phyloP scores from a whole-genome alignment of 2,329 filamentous ascomycete species.

The Ampelomyces quisqualis region DNA sequence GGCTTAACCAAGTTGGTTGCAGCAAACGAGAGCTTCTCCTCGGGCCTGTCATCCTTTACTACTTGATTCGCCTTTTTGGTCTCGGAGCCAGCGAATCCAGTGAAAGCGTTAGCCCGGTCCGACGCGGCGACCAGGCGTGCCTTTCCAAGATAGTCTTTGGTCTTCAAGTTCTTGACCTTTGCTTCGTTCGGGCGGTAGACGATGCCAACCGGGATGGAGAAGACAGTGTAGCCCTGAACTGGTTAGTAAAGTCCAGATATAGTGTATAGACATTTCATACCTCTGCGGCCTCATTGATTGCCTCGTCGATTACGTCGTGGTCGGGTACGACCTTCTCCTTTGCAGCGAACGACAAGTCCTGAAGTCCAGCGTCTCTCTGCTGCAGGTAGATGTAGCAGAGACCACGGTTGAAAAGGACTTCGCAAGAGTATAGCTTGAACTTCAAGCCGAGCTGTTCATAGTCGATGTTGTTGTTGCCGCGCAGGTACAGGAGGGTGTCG shows the following conservation, averaged over 20 bases:
- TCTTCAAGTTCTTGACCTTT: slow-evolving; percentile 97
- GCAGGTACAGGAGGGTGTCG: slow-evolving; percentile 89
- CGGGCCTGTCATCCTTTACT: slow-evolving; percentile 75
- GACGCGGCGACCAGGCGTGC: slow-evolving; percentile 89
- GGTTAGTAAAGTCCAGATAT: slow-evolving; percentile 27
- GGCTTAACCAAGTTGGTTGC: slow-evolving; percentile 92
- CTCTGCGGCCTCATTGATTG: slow-evolving; percentile 89
- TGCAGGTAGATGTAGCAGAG: slow-evolving; percentile 97
- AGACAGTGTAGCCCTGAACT: slow-evolving; percentile 87
- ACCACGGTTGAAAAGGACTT: slow-evolving; percentile 95
- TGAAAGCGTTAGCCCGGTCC: slow-evolving; percentile 77
- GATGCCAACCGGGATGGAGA: slow-evolving; percentile 94
- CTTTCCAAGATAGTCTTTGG: slow-evolving; percentile 96
- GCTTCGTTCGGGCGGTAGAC: slow-evolving; percentile 95
- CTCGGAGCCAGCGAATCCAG: slow-evolving; percentile 76
- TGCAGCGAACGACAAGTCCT: slow-evolving; percentile 84
- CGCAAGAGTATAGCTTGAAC: slow-evolving; percentile 96
- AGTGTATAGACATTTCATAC: slow-evolving; percentile 50
- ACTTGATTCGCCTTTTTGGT: slow-evolving; percentile 64
- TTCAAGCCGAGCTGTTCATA: slow-evolving; percentile 94
- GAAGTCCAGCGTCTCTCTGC: slow-evolving; percentile 84
- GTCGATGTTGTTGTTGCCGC: slow-evolving; percentile 96
- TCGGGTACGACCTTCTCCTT: slow-evolving; percentile 96
- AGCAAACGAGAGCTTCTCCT: slow-evolving; percentile 84
- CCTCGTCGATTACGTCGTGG: slow-evolving; percentile 97